phyloP scores from a whole-genome alignment of 352 stramenopile species.

The Globisporangium ultimum region DNA sequence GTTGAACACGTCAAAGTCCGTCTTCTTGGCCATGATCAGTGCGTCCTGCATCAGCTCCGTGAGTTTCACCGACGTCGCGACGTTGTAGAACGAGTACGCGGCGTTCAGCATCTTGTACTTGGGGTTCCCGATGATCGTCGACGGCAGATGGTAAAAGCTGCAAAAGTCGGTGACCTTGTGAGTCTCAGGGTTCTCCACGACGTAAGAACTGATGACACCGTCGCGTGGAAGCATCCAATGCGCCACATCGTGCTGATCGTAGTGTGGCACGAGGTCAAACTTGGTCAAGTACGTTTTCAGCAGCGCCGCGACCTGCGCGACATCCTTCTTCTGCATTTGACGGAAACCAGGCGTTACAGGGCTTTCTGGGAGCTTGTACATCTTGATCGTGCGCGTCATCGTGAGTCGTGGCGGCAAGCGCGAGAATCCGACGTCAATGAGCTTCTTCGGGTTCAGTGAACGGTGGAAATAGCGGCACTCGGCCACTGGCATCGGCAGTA shows the following conservation, averaged over 20 bases:
- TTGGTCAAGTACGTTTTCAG: slow-evolving; percentile 56
- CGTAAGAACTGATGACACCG: slow-evolving; percentile 95
- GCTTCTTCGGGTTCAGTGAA: slow-evolving; percentile 97
- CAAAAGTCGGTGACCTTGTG: slow-evolving; percentile 92
- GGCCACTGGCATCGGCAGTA: slow-evolving; percentile 94
- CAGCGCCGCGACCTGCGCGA: slow-evolving; percentile 43
- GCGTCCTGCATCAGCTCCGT: slow-evolving; percentile 62
- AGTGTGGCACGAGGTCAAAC: slow-evolving; percentile 24
- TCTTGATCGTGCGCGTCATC: slow-evolving; percentile 90
- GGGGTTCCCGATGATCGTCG: slow-evolving; percentile 92
- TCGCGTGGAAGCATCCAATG: slow-evolving; percentile 97
- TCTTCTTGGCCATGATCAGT: slow-evolving; percentile 62
- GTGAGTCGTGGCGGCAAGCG: slow-evolving; percentile 91
- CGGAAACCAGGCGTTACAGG: slow-evolving; percentile 21
- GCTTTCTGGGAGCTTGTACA: slow-evolving; percentile 79
- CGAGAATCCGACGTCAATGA: slow-evolving; percentile 98
- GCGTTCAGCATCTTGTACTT: slow-evolving; percentile 96
- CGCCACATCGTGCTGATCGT: slow-evolving; percentile 63
- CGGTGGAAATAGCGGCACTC: slow-evolving; percentile 97
- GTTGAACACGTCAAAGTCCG: slow-evolving; percentile 71
- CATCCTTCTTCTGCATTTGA: slow-evolving; percentile 52
- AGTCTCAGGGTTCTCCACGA: slow-evolving; percentile 70
- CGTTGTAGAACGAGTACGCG: slow-evolving; percentile 99
- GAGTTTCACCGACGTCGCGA: slow-evolving; percentile 64
- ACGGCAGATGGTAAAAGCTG: slow-evolving; percentile 98